These are phyloP conservation scores for Lactarius evosmus DNA, from an alignment of 768 basidiomycete species.

Conservation along the genomic window DNA sequence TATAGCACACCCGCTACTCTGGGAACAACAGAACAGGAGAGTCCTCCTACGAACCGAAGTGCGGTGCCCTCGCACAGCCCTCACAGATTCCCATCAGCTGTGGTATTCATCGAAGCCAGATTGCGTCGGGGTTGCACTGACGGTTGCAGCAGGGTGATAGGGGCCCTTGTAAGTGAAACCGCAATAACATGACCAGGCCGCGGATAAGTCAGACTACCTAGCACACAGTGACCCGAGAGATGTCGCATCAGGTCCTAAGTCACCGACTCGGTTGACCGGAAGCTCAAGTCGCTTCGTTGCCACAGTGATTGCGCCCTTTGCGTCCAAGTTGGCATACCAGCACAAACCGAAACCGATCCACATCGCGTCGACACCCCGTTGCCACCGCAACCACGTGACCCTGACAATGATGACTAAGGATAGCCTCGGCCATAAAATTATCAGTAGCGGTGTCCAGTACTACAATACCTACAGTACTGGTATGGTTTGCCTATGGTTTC, in stretches of 20 bases:
- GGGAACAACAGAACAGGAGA: conserved; percentile 4
- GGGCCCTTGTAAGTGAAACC: neutral
- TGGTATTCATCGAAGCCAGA: neutral
- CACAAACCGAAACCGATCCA: too few species aligned
- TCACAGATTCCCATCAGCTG: conserved; percentile 2
- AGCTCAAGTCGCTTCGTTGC: neutral
- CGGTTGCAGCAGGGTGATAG: too few species aligned
- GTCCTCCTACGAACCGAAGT: neutral
- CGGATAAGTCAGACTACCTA: neutral
- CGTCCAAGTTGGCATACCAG: too few species aligned
- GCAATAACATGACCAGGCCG: neutral
- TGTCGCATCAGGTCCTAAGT: neutral
- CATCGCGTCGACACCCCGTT: neutral
- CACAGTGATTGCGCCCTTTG: neutral
- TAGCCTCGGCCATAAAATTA: too few species aligned
- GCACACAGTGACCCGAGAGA: neutral
- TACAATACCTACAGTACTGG: neutral
- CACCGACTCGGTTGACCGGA: neutral
- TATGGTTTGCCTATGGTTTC: neutral
- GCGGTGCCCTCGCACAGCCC: conserved; percentile 7
- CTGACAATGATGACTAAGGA: neutral
- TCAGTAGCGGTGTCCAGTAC: too few species aligned
- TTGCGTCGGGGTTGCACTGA: neutral
- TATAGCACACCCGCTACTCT: conserved; percentile 10
- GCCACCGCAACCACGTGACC: neutral